These are phyloP conservation scores for Fomes fomentarius DNA, from an alignment of 1,284 basidiomycete genomes.

Conservation along the genomic window DNA sequence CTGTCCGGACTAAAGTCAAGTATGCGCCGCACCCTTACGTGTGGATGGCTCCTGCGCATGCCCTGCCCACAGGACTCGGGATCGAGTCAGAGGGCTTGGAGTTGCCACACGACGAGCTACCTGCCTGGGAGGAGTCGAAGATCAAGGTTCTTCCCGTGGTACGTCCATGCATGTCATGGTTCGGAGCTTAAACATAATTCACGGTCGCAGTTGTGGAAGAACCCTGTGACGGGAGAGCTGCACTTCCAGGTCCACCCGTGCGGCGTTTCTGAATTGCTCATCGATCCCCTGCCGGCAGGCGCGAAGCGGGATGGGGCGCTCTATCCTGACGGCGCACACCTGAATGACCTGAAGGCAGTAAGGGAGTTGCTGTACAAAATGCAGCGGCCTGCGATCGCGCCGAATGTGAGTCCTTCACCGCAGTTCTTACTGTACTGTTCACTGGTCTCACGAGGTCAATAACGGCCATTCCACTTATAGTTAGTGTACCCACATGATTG, in stretches of 20 bases:
- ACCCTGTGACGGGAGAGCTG: constrained; percentile 74
- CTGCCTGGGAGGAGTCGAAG: constrained; percentile 73
- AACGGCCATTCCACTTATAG: constrained; percentile 29
- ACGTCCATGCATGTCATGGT: constrained; percentile 28
- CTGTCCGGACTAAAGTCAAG: constrained; percentile 72
- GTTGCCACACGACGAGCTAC: constrained; percentile 64
- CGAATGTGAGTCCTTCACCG: constrained; percentile 44
- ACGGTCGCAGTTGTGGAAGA: constrained; percentile 74
- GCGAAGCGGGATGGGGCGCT: constrained; percentile 56
- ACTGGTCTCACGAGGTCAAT: constrained; percentile 10
- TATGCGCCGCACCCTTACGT: constrained; percentile 83
- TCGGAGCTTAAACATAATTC: neutral
- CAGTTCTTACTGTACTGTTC: neutral
- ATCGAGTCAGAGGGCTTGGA: constrained; percentile 80
- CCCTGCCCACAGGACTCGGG: constrained; percentile 76
- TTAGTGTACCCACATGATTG: constrained; percentile 72
- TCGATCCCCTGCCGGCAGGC: constrained; percentile 64
- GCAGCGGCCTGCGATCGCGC: constrained; percentile 82
- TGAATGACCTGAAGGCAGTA: constrained; percentile 72
- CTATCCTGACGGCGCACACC: constrained; percentile 75
- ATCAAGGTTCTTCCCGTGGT: constrained; percentile 74
- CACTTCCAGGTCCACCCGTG: constrained; percentile 83
- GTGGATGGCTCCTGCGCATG: constrained; percentile 81
- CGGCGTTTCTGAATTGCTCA: constrained; percentile 55
- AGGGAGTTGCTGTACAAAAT: constrained; percentile 77